phyloP scores from a whole-genome alignment of 2,329 filamentous ascomycete species.

The Neofusicoccum kwambonambiense region DNA sequence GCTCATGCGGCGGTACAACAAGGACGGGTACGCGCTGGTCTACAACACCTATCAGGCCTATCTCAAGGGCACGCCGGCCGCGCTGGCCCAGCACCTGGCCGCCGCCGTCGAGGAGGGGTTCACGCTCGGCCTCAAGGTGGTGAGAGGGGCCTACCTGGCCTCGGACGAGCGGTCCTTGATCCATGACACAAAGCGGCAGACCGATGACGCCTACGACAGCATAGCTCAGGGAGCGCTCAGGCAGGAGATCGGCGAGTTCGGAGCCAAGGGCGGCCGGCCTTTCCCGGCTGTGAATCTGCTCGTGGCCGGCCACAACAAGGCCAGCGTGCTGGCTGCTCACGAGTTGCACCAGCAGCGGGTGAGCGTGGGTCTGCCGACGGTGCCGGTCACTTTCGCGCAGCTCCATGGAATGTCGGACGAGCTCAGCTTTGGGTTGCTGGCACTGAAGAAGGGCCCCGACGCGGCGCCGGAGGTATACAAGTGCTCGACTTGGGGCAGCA shows the following conservation, averaged over 20 bases:
- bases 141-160: conserved; percentile 57
- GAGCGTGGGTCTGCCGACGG: conserved; percentile 40
- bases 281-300: conserved; percentile 59
- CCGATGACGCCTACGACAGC: conserved; percentile 65
- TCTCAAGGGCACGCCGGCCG: conserved; percentile 48
- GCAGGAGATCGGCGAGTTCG: conserved; percentile 45
- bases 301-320: conserved; percentile 78
- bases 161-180: conserved; percentile 52
- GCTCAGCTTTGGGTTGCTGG: conserved; percentile 58
- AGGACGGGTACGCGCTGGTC: conserved; percentile 57
- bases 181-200: conserved; percentile 54
- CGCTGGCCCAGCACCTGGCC: conserved; percentile 46
- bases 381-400: conserved; percentile 66
- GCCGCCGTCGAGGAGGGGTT: conserved; percentile 49
- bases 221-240: conserved; percentile 61
- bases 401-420: conserved; percentile 96
- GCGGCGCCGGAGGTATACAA: conserved; percentile 47
- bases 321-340: conserved; percentile 54
- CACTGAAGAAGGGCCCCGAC: conserved; percentile 52
- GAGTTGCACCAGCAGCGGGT: conserved; percentile 50
- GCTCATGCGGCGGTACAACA: conserved; percentile 54
- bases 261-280: conserved; percentile 40
- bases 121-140: conserved; percentile 56
- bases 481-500: conserved; percentile 56
- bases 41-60: conserved; percentile 66